Evolutionary conservation across 768 basidiomycete species (phyloP).

Genomic region (Clavulina sp.): DNA sequence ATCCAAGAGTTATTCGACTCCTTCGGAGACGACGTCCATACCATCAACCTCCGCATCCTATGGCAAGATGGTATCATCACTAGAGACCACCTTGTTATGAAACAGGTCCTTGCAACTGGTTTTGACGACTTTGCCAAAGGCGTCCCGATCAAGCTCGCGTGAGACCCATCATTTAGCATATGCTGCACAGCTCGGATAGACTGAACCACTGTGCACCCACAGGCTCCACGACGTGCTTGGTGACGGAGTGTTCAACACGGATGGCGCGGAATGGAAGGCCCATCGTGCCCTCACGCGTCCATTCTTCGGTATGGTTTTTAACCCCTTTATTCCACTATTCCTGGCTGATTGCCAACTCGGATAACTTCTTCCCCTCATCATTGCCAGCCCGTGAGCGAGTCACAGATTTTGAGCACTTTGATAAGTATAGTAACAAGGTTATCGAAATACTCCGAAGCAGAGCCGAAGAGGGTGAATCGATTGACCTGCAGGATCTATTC

Average conservation of each 20-base stretch:
- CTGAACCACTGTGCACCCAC: neutral
- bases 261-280: constrained; percentile 20
- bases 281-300: constrained; percentile 17
- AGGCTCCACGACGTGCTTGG: constrained; percentile 15
- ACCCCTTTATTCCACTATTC: neutral
- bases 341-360: neutral
- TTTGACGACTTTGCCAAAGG: constrained; percentile 9
- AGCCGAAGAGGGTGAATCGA: constrained; percentile 13
- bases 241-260: constrained; percentile 19
- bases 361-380: constrained; percentile 7
- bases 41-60: neutral
- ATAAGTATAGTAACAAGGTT: constrained; percentile 10
- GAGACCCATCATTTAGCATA: constrained; percentile 16
- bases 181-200: constrained; percentile 5
- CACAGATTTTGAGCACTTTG: constrained; percentile 11
- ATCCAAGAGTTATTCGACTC: neutral
- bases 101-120: constrained; percentile 7
- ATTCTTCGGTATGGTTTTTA: constrained; percentile 14
- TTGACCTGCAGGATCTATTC: constrained; percentile 9
- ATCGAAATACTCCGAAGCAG: constrained; percentile 11
- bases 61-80: constrained; percentile 2
- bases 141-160: constrained; percentile 13
- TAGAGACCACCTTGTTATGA: constrained; percentile 5
- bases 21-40: neutral
- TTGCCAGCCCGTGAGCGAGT: constrained; percentile 11